Evolutionary conservation across 352 stramenopile species (phyloP), one percentile per base, ranked within the genome.

Genomic region (Globisporangium yorkense): DNA sequence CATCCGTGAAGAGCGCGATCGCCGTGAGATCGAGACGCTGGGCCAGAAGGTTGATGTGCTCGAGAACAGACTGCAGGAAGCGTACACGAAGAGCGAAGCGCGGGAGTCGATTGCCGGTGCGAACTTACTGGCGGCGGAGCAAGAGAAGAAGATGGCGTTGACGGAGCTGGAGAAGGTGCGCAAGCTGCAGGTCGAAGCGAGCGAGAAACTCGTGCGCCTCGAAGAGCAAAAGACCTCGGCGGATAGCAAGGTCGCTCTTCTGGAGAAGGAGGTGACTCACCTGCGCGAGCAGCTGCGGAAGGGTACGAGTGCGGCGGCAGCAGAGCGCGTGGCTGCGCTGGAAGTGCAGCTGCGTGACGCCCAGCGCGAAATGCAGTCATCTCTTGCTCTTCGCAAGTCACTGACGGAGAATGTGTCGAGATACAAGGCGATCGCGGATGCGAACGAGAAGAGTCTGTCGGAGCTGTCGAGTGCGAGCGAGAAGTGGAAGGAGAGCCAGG

Each of bases 361-460:
- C 41, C 77, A 89, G 66, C 73, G 56, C 9, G 75, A 87, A 64
- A 64, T 80, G 20, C 78, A 87, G 50, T 67, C 75, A 12, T 80
- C 74, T 8, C 61, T 88, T 33, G 62, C 77, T 7, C 75, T 74
- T 21, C 78, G 74, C 43, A 88, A 90, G 56, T 79, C 78, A 13
- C 66, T 89, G 15, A 78, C 72, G 0, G 75, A 89, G 54, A 77
- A 76, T 10, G 69, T 86, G 27, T 65, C 73, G 7, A 83, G 87
- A 54, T 92, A 90, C 66, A 92, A 90, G 56, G 71, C 72, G 39
- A 70, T 92, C 58, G 78, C 82, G 51, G 80, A 89, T 71, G 82
- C 77, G 13, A 87, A 85, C 46, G 77, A 92, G 29, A 89, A 86
- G 63, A 87, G 66, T 54, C 31, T 92, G 29, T 55, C 64, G 0